phyloP scores from a whole-genome alignment of 345 rosid species.

The Eucalyptus virginea region DNA sequence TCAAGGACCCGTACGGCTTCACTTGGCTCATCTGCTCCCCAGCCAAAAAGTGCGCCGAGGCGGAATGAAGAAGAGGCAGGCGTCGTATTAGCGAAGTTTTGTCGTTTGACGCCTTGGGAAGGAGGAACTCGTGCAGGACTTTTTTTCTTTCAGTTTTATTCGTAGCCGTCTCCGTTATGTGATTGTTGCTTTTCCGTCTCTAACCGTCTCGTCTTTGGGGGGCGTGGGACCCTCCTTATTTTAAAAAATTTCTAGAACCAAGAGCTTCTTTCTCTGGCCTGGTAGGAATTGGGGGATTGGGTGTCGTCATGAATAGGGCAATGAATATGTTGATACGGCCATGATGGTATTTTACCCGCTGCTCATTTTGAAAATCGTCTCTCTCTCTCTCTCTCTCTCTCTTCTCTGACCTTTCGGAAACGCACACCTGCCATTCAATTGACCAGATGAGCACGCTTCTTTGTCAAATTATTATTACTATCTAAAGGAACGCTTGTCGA shows the following conservation, averaged over 20 bases:
- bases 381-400: background rate
- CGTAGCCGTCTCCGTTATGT: background rate
- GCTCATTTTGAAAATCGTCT: background rate
- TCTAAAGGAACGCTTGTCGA: background rate
- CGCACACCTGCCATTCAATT: background rate
- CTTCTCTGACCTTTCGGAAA: background rate
- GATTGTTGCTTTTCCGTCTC: background rate
- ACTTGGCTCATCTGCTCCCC: conserved; percentile 58
- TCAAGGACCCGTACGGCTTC: conserved; percentile 77
- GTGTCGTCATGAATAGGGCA: background rate
- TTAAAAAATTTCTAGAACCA: background rate
- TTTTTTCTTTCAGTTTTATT: background rate
- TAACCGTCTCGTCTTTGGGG: background rate
- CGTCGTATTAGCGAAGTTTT: background rate
- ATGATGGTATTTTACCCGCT: background rate
- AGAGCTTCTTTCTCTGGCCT: background rate
- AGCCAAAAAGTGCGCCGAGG: background rate
- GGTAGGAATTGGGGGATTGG: background rate
- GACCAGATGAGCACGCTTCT: background rate
- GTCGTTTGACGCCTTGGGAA: background rate
- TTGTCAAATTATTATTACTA: background rate
- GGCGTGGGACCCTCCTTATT: background rate
- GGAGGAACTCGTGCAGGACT: background rate
- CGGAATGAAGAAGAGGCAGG: background rate
- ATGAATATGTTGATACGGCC: background rate